Evolutionary conservation across 805 yeast species (phyloP), one percentile per base, ranked within the genome.

Genomic region (Maudiozyma pseudohumilis): DNA sequence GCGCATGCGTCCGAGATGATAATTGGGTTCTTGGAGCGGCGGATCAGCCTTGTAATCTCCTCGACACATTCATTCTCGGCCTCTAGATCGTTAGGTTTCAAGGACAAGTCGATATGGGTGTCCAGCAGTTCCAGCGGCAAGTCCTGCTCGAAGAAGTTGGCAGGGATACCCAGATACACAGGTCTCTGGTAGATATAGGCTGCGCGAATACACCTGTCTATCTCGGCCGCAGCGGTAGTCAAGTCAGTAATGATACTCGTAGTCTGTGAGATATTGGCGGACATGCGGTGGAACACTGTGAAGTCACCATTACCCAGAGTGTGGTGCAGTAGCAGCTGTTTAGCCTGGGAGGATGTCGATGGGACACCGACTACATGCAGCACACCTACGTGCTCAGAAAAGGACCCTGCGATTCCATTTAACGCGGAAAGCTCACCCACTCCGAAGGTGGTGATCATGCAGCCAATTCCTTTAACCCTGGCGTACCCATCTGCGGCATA

Each of bases 301-400:
- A 77, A 80, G 56, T 76, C 80, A 47, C 83, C 81, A 52, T 80
- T 77, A 49, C 87, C 87, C 46, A 80, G 66, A 33, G 87, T 80
- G 60, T 80, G 87, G 60, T 80, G 87, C 53, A 80, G 65, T 47
- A 80, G 59, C 56, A 78, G 63, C 43, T 77, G 35, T 32, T 77
- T 70, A 45, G 79, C 73, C 55, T 77, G 84, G 26, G 94, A 73
- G 16, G 77, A 65, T 49, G 74, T 67, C 34, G 88, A 76, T 44
- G 94, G 94, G 39, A 80, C 80, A 56, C 94, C 94, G 24, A 83
- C 94, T 46, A 84, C 72, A 63, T 84, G 94, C 45, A 83, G 63
- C 46, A 83, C 60, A 49, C 89, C 89, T 44, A 84, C 87, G 60
- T 83, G 92, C 62, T 84, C 94, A 42, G 94, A 87, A 61, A 75